A percentile compares a stretch with the other conserved stretches of the same genome.
phyloP scores from a whole-genome alignment of 148 eudicot species.

The Vaccinium vitisidaea region DNA sequence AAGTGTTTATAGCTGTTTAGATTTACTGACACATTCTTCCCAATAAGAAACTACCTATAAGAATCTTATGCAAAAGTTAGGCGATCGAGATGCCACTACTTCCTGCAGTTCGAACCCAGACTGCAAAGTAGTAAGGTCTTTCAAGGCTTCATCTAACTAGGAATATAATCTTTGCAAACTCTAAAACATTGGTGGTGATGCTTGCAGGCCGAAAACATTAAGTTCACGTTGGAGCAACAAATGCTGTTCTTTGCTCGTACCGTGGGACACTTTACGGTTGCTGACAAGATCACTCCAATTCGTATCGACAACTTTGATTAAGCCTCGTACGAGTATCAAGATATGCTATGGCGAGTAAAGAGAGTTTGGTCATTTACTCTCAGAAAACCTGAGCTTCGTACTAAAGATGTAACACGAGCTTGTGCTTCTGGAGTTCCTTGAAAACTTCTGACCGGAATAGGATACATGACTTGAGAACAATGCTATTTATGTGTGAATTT shows the following conservation, averaged over 20 bases:
- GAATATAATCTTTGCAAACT: background rate
- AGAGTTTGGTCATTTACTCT: background rate
- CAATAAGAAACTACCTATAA: too few species aligned
- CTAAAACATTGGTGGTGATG: background rate
- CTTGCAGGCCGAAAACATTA: constrained; percentile 36
- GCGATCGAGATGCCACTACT: background rate
- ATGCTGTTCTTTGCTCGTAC: constrained; percentile 42
- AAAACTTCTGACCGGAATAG: background rate
- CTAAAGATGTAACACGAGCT: background rate
- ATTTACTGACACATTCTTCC: background rate
- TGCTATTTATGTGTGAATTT: too few species aligned
- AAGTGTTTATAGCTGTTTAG: background rate
- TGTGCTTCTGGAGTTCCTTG: background rate
- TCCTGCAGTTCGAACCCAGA: background rate
- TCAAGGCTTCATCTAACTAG: background rate
- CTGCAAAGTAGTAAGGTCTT: background rate
- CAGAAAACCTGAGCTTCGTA: background rate
- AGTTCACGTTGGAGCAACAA: constrained; percentile 39
- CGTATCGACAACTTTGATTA: constrained; percentile 29
- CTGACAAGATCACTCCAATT: constrained; percentile 26
- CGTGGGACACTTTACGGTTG: constrained; percentile 31
- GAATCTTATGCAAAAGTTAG: background rate
- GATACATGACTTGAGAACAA: background rate
- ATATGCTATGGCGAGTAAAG: background rate
- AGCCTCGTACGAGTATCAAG: background rate